phyloP scores from a whole-genome alignment of 192 early-diverging fungal species.

The Chytriomyces sp. region DNA sequence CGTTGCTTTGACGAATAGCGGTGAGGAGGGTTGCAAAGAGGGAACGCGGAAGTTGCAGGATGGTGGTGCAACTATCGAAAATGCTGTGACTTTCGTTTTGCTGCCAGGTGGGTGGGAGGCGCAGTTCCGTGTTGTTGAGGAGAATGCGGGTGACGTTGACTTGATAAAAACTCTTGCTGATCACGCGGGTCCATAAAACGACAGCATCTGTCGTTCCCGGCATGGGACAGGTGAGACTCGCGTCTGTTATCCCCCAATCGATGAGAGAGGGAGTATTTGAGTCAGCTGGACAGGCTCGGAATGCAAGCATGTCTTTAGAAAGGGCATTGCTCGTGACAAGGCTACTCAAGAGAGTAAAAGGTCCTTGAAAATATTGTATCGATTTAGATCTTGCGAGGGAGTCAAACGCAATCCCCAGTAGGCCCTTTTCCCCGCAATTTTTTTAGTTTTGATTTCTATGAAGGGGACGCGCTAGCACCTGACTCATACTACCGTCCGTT shows the following conservation, averaged over 20 bases:
- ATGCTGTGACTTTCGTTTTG: slow-evolving; percentile 1
- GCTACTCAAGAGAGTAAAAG: neutral
- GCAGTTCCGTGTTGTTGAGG: neutral
- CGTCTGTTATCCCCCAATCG: slow-evolving; percentile 20
- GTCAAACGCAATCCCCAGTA: slow-evolving; percentile 22
- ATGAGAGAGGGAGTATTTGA: neutral
- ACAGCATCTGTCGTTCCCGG: neutral
- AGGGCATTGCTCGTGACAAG: neutral
- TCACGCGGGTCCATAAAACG: neutral
- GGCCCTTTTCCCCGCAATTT: too few species aligned
- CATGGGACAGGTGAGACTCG: slow-evolving; percentile 3
- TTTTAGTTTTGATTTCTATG: too few species aligned
- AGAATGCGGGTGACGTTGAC: slow-evolving; percentile 21
- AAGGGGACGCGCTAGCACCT: too few species aligned
- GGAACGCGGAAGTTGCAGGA: neutral
- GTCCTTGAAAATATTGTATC: neutral
- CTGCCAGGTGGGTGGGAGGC: slow-evolving; percentile 8
- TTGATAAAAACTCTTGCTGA: slow-evolving; percentile 7
- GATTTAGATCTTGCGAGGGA: neutral
- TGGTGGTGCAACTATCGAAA: slow-evolving; percentile 29
- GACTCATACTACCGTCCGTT: slow-evolving; percentile 6
- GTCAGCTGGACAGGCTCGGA: slow-evolving; percentile 22
- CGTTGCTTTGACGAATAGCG: neutral
- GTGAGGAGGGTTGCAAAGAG: neutral
- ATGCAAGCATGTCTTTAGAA: slow-evolving; percentile 1